Base-by-base conservation (phyloP, 352 stramenopile genomes). In the Salisapilia sapeloensis region DNA sequence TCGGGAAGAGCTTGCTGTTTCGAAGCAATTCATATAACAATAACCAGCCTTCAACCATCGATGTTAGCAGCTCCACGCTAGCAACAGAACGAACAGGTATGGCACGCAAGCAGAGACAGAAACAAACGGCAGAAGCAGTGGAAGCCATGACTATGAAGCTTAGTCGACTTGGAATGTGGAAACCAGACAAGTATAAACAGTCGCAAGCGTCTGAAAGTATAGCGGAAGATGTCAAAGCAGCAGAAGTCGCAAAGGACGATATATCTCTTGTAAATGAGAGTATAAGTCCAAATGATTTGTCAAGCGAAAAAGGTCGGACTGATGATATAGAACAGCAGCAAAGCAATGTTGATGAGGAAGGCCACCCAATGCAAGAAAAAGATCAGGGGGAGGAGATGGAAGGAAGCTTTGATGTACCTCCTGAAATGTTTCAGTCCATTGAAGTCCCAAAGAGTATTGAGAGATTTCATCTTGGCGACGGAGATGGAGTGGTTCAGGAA, bases 51-150 rank as follows among this genome's bases (percentile, higher is more conserved):
- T 26, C 30, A 16, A 33, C 4, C 18, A 29, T 54, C 6, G 43
- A 38, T 12, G 20, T 65, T 4, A 29, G 34, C 14, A 29, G 44
- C 20, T 35, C 38, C 4, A 12, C 33, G 4, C 33, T 29, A 8
- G 46, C 14, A 4, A 50, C 50, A 20, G 59, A 35, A 13, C 76
- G 67, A 0, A 40, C 84, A 5, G 67, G 60, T 2, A 32, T 80
- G 4, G 72, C 82, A 39, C 60, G 72, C 4, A 65, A 87, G 18
- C 60, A 79, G 17, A 40, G 81, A 10, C 59, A 79, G 8, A 81
- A 80, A 35, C 44, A 84, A 16, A 87, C 72, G 11, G 72, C 53
- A 6, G 76, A 82, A 39, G 72, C 72, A 2, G 67, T 87, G 2
- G 60, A 58, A 2, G 53, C 60, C 11, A 87, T 87, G 72, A 83